Evolutionary conservation across 2,329 filamentous ascomycete genomes (phyloP).

Genomic region (Xylariaceae sp.): DNA sequence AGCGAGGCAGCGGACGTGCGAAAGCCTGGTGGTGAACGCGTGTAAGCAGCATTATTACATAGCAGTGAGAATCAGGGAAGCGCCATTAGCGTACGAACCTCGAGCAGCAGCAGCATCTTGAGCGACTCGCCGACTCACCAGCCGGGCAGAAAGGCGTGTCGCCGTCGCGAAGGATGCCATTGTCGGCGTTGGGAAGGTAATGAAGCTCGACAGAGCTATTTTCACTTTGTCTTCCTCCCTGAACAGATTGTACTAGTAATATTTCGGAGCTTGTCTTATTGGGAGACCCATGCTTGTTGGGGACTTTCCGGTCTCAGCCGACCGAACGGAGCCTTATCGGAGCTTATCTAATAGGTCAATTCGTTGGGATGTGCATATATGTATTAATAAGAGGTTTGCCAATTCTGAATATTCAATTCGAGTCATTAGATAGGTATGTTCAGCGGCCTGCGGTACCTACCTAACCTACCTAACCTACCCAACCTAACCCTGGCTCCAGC

Average conservation of each 20-base stretch:
- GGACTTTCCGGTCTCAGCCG: slow-evolving; percentile 38
- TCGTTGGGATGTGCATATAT: not conserved
- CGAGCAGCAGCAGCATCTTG: slow-evolving; percentile 59
- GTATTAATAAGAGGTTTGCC: not conserved
- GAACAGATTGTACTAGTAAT: slow-evolving; percentile 14
- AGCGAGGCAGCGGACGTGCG: slow-evolving; percentile 65
- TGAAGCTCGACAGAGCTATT: slow-evolving; percentile 41
- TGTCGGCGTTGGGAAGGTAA: slow-evolving; percentile 36
- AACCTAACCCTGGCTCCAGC: no score
- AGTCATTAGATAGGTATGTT: no score
- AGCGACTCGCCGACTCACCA: slow-evolving; percentile 60
- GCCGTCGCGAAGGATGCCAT: slow-evolving; percentile 73
- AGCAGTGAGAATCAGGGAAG: slow-evolving; percentile 17
- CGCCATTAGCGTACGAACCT: slow-evolving; percentile 54
- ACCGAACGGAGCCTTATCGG: slow-evolving; percentile 20
- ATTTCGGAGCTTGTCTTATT: slow-evolving; percentile 34
- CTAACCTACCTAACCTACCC: no score
- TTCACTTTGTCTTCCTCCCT: slow-evolving; percentile 17
- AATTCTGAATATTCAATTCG: no score
- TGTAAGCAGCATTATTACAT: slow-evolving; percentile 7
- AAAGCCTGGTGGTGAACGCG: slow-evolving; percentile 57
- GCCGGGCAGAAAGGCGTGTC: slow-evolving; percentile 67
- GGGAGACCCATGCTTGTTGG: slow-evolving; percentile 34
- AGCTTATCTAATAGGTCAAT: not conserved
- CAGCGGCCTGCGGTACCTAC: no score